Percentiles rank a stretch among this genome's conserved stretches.
Evolutionary conservation across 805 yeast genomes (phyloP).

Genomic region (Osmozyma mogii): DNA sequence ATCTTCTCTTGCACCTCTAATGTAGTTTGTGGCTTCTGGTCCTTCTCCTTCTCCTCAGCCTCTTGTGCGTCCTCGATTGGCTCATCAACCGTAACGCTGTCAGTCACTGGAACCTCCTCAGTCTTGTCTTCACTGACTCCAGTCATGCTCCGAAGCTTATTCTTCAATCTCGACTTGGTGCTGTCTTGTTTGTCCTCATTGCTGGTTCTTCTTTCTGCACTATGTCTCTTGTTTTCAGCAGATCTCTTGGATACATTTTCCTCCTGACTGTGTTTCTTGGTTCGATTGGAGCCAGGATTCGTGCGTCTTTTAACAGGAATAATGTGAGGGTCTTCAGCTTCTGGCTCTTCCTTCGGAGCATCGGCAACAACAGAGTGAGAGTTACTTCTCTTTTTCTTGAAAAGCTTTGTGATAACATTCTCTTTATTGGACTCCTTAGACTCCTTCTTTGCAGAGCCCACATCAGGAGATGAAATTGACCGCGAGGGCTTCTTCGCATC

Average conservation of each 20-base stretch:
- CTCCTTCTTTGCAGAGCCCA: constrained; percentile 7
- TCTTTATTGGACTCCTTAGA: constrained; percentile 21
- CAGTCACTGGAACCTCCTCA: background rate
- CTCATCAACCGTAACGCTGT: background rate
- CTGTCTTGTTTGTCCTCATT: too few relatives aligned
- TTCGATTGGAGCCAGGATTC: too few relatives aligned
- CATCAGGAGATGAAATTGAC: constrained; percentile 34
- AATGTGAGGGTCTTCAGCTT: too few relatives aligned
- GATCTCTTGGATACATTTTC: too few relatives aligned
- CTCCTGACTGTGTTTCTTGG: too few relatives aligned
- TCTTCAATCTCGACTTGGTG: background rate
- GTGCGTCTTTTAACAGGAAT: too few relatives aligned
- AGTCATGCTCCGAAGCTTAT: background rate
- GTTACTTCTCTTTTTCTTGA: constrained; percentile 25
- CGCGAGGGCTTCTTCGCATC: constrained; percentile 14
- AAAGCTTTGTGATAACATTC: constrained; percentile 33
- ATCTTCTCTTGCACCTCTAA: constrained; percentile 37
- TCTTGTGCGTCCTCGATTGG: background rate
- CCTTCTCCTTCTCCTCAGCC: constrained; percentile 5
- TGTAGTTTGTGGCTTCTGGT: constrained; percentile 24
- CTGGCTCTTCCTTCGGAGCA: constrained; percentile 5
- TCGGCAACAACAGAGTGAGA: constrained; percentile 5
- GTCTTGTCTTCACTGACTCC: too few relatives aligned
- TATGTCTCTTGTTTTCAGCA: too few relatives aligned
- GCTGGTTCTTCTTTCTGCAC: too few relatives aligned